Conservation (phyloP, 768 basidiomycete species). For the Kwoniella newhampshirensis region DNA sequence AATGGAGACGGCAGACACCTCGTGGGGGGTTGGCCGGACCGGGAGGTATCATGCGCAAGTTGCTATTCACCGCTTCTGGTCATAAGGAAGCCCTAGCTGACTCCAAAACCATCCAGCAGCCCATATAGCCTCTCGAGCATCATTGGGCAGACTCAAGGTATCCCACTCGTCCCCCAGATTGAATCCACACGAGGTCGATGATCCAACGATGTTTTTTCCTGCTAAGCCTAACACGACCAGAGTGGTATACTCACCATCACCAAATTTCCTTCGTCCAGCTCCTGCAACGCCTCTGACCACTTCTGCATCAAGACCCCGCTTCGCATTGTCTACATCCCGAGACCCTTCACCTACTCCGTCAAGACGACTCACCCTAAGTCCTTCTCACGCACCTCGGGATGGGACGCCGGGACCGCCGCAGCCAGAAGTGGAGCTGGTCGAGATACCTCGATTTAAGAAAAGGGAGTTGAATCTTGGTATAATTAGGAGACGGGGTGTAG, state of each 20-base stretch:
- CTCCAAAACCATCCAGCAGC: constrained; percentile 23
- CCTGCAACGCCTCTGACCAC: constrained; percentile 24
- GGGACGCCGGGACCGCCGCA: constrained; percentile 1
- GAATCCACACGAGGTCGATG: background rate
- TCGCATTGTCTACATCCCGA: constrained; percentile 12
- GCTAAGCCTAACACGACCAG: no score
- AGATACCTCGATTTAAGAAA: constrained; percentile 48
- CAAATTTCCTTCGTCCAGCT: constrained; percentile 21
- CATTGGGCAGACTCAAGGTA: constrained; percentile 21
- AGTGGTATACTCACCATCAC: constrained; percentile 1
- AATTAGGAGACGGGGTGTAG: constrained; percentile 19
- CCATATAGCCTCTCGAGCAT: constrained; percentile 20
- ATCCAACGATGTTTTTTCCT: no score
- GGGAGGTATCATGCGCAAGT: constrained; percentile 31
- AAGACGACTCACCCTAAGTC: background rate
- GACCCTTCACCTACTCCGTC: constrained; percentile 12
- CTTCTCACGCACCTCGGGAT: constrained; percentile 7
- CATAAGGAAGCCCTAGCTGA: no score
- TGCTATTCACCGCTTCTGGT: background rate
- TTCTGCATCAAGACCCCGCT: constrained; percentile 9
- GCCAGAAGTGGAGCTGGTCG: constrained; percentile 25
- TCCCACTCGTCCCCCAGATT: background rate
- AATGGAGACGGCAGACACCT: constrained; percentile 29
- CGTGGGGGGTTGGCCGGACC: constrained; percentile 28
- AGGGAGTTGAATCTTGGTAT: constrained; percentile 41